Conservation (phyloP, 179 eudicot genomes). For the Patellifolia procumbens region DNA sequence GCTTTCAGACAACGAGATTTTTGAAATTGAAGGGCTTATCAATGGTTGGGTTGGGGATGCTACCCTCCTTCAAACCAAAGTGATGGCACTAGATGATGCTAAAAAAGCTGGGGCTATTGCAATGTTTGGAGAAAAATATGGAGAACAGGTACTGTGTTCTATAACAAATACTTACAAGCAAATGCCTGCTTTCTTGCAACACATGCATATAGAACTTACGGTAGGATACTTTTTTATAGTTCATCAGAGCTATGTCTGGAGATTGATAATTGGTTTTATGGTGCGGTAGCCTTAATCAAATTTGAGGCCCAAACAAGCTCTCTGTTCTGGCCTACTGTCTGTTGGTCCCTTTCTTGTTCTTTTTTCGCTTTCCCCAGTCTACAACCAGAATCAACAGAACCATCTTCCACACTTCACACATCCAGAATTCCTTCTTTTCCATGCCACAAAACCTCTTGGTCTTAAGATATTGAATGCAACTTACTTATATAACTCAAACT, state of each 20-base stretch:
- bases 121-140: constrained; percentile 96
- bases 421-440: too few relatives aligned
- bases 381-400: too few relatives aligned
- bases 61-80: constrained; percentile 68
- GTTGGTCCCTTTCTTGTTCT: too few relatives aligned
- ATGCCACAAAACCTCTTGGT: too few relatives aligned
- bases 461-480: too few relatives aligned
- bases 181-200: constrained; percentile 8
- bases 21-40: constrained; percentile 69
- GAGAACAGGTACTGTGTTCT: constrained; percentile 59
- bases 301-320: too few relatives aligned
- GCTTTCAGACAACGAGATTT: constrained; percentile 66
- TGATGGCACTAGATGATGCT: constrained; percentile 82
- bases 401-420: too few relatives aligned
- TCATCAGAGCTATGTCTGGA: not conserved
- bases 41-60: constrained; percentile 86
- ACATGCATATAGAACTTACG: not conserved
- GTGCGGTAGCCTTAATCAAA: not conserved
- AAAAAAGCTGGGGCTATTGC: constrained; percentile 91
- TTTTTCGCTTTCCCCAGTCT: too few relatives aligned
- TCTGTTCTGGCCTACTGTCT: too few relatives aligned
- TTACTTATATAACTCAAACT: too few relatives aligned
- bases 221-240: not conserved
- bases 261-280: not conserved
- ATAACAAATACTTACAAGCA: not conserved